Evolutionary conservation across 2,329 filamentous ascomycete genomes (phyloP).

Genomic region (Cladosporium sp.): DNA sequence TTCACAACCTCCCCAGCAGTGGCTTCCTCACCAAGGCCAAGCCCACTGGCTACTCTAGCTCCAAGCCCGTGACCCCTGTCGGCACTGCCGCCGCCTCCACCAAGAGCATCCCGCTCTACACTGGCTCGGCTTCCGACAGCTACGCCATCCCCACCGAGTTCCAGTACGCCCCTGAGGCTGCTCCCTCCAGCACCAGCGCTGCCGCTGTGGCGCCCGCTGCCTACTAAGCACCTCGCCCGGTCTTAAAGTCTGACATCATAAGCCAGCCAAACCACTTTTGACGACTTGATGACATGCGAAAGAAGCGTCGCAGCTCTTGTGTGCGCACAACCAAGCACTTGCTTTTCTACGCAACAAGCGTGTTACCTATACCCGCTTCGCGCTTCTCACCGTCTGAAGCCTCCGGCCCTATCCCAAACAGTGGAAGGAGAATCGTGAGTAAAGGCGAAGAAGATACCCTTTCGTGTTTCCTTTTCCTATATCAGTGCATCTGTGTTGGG

Average conservation of each 20-base stretch:
- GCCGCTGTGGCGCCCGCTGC: not conserved
- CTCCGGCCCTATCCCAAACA: conserved; percentile 1
- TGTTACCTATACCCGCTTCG: conserved; percentile 10
- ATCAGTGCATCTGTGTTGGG: not conserved
- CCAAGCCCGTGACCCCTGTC: conserved; percentile 32
- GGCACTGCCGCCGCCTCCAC: conserved; percentile 17
- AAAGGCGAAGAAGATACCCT: conserved; percentile 9
- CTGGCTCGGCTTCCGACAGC: conserved; percentile 14
- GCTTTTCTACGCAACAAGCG: conserved; percentile 13
- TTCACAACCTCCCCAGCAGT: conserved; percentile 25
- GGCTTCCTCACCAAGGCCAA: conserved; percentile 34
- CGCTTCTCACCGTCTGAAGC: not conserved
- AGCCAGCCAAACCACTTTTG: conserved; percentile 12
- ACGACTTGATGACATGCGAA: conserved; percentile 21
- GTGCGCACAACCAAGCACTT: conserved; percentile 19
- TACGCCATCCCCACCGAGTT: conserved; percentile 17
- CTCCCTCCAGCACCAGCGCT: not conserved
- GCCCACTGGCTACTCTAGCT: conserved; percentile 21
- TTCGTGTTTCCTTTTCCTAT: conserved; percentile 15
- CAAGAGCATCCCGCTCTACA: conserved; percentile 13
- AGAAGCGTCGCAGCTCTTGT: conserved; percentile 18
- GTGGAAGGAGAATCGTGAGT: not conserved
- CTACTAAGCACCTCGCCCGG: conserved; percentile 4
- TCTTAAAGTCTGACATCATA: conserved; percentile 17
- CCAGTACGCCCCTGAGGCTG: conserved; percentile 13